Percentiles rank a stretch among this genome's conserved stretches.
These are phyloP conservation scores for Argentina anserina DNA, from an alignment of 306 rosid genomes.

Conservation along the genomic window DNA sequence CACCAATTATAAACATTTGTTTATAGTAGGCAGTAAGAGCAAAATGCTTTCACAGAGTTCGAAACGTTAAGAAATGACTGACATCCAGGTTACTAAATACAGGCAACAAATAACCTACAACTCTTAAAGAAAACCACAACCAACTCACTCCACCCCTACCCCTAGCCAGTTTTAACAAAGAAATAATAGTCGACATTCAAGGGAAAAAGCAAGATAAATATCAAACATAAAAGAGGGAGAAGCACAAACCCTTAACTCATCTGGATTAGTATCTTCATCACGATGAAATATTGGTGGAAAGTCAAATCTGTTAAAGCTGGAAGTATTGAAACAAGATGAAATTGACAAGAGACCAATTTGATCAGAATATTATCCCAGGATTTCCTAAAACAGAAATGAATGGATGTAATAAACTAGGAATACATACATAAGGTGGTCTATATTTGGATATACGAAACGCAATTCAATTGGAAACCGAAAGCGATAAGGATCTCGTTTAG, in stretches of 20 bases:
- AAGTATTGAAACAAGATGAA: conserved; percentile 32
- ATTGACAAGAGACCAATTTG: conserved; percentile 14
- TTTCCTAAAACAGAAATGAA: conserved; percentile 10
- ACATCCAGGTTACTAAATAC: background rate
- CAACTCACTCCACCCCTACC: background rate
- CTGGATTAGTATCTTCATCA: conserved; percentile 64
- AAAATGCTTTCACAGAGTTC: background rate
- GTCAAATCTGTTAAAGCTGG: conserved; percentile 90
- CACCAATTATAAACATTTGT: conserved; percentile 11
- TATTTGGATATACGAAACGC: conserved; percentile 83
- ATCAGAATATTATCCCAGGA: conserved; percentile 19
- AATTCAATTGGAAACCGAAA: conserved; percentile 95
- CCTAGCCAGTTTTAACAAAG: background rate
- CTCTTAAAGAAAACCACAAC: background rate
- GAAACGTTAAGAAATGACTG: conserved; percentile 7
- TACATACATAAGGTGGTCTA: conserved; percentile 88
- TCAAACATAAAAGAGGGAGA: conserved; percentile 24
- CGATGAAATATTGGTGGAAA: conserved; percentile 83
- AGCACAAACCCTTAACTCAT: conserved; percentile 79
- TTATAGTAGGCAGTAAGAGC: background rate
- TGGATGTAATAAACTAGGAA: conserved; percentile 7
- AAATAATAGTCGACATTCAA: background rate
- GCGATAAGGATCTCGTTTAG: conserved; percentile 93
- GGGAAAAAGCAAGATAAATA: background rate
- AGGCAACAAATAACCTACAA: background rate